A percentile compares a stretch with the other conserved stretches of the same genome.
Evolutionary conservation across 2,329 filamentous ascomycete species (phyloP).

Genomic region (Exophiala calicioides): DNA sequence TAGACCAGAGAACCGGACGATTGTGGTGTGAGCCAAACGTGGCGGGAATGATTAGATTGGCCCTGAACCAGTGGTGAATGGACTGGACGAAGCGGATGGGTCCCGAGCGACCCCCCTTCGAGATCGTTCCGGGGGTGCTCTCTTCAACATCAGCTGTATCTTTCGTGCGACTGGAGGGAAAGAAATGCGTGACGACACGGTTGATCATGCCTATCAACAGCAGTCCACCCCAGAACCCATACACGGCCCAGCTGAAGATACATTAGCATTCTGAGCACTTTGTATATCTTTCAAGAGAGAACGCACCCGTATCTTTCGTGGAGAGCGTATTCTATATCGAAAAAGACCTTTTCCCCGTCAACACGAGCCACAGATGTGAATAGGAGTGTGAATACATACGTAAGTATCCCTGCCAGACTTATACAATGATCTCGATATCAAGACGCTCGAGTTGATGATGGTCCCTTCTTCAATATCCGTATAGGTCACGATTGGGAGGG

Average conservation of each 20-base stretch:
- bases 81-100: conserved; percentile 1
- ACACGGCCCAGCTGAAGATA: conserved; percentile 34
- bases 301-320: conserved; percentile 42
- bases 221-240: conserved; percentile 44
- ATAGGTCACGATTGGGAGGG: conserved; percentile 38
- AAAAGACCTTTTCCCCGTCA: conserved; percentile 8
- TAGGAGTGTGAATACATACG: conserved; percentile 27
- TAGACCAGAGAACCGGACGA: conserved; percentile 45
- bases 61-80: conserved; percentile 38
- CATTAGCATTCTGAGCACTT: not conserved
- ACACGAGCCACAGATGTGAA: not conserved
- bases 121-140: not conserved
- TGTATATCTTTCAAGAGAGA: not conserved
- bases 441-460: conserved; percentile 31
- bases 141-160: conserved; percentile 22
- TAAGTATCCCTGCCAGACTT: conserved; percentile 36
- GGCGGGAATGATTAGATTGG: conserved; percentile 46
- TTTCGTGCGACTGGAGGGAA: conserved; percentile 14
- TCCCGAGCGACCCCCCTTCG: conserved; percentile 3
- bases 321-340: conserved; percentile 35
- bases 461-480: conserved; percentile 32
- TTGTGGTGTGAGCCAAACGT: conserved; percentile 46
- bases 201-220: conserved; percentile 39
- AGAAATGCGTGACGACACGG: conserved; percentile 33
- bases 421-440: conserved; percentile 38